Percentiles rank a stretch among this genome's conserved stretches.
Evolutionary conservation across 257 asterid genomes (phyloP).

Genomic region (Gardenia jasminoides): DNA sequence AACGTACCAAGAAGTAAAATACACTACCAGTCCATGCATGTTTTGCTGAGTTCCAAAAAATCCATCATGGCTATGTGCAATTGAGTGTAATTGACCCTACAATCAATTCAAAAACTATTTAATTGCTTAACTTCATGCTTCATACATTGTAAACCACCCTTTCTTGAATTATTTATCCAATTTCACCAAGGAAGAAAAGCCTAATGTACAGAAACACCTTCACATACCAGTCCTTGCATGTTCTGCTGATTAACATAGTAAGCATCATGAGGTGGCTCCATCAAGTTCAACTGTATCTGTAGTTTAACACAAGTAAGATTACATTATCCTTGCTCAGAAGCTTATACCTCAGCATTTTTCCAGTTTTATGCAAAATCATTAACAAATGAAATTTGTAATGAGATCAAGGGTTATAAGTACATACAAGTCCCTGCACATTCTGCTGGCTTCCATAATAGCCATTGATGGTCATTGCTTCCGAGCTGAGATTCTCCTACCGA

Average conservation of each 20-base stretch:
- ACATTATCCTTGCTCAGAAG: background rate
- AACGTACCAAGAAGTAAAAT: slow-evolving; percentile 10
- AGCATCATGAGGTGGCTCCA: slow-evolving; percentile 93
- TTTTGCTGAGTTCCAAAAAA: slow-evolving; percentile 67
- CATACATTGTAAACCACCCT: background rate
- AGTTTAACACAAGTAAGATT: slow-evolving; percentile 12
- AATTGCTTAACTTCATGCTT: background rate
- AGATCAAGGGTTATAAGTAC: slow-evolving; percentile 21
- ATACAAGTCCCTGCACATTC: slow-evolving; percentile 86
- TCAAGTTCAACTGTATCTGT: slow-evolving; percentile 78
- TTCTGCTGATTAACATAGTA: slow-evolving; percentile 70
- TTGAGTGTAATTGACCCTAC: slow-evolving; percentile 72
- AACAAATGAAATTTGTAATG: background rate
- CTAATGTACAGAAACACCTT: slow-evolving; percentile 4
- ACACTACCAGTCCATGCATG: slow-evolving; percentile 71
- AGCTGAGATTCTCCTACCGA: slow-evolving; percentile 63
- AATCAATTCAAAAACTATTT: slow-evolving; percentile 20
- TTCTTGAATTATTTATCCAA: background rate
- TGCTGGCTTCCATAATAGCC: slow-evolving; percentile 88
- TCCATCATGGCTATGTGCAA: slow-evolving; percentile 68
- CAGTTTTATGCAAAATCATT: background rate
- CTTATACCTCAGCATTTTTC: background rate
- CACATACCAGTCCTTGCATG: slow-evolving; percentile 81
- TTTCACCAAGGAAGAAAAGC: background rate
- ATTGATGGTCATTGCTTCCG: slow-evolving; percentile 59